These are phyloP conservation scores for Proteromonas lacertae DNA, from an alignment of 352 stramenopile species.

Conservation along the genomic window DNA sequence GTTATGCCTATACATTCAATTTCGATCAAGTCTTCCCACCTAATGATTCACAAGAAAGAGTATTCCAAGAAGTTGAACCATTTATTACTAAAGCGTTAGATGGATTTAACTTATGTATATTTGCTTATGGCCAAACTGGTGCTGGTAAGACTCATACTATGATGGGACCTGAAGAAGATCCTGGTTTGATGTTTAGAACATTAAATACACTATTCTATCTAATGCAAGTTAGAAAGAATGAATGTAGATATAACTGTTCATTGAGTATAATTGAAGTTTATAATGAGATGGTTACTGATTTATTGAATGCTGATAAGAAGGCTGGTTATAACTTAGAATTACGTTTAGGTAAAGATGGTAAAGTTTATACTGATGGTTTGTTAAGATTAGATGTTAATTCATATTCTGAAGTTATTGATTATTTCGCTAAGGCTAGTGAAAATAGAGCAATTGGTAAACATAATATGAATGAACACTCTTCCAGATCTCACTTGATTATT, in stretches of 20 bases:
- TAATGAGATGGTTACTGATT: conserved; percentile 55
- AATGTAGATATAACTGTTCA: conserved; percentile 21
- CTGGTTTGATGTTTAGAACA: conserved; percentile 11
- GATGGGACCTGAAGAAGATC: conserved; percentile 16
- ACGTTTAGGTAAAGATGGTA: conserved; percentile 6
- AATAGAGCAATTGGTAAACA: conserved; percentile 42
- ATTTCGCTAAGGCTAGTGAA: conserved; percentile 36
- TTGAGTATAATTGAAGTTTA: conserved; percentile 76
- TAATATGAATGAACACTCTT: conserved; percentile 55
- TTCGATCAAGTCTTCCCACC: conserved; percentile 68
- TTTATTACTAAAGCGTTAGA: neutral
- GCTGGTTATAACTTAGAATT: conserved; percentile 35
- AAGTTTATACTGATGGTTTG: conserved; percentile 14
- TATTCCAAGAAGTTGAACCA: conserved; percentile 41
- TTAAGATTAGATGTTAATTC: conserved; percentile 22
- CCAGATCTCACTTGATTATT: conserved; percentile 54
- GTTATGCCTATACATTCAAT: conserved; percentile 33
- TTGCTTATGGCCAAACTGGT: conserved; percentile 51
- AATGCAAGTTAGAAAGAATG: conserved; percentile 9
- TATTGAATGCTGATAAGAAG: conserved; percentile 15
- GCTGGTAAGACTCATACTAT: conserved; percentile 62
- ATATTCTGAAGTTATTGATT: conserved; percentile 26
- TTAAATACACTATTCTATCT: conserved; percentile 23
- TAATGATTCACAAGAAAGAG: conserved; percentile 44
- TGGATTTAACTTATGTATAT: conserved; percentile 41